phyloP scores from a whole-genome alignment of 2,329 filamentous ascomycete genomes.

The Penicillium sp. region DNA sequence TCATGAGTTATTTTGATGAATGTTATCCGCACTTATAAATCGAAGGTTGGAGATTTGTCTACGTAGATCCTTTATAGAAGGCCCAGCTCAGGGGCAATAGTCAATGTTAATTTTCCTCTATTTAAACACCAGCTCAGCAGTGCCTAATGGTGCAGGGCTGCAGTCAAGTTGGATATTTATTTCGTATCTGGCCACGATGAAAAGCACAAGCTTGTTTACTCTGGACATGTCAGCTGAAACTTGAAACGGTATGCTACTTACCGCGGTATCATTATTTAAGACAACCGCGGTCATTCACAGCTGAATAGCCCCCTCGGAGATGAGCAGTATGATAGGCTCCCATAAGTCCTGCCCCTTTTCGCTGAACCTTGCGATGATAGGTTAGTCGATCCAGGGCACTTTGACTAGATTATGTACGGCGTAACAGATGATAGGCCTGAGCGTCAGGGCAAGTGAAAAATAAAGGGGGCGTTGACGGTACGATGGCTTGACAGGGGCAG shows the following conservation, averaged over 20 bases:
- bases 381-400: no score
- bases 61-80: no score
- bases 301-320: neutral
- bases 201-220: no score
- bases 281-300: neutral
- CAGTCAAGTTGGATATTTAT: no score
- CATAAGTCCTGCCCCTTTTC: neutral
- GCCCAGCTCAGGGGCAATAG: no score
- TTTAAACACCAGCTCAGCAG: no score
- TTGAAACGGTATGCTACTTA: neutral
- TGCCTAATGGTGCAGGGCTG: no score
- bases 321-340: no score
- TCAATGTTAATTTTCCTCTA: no score
- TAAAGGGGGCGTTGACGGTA: neutral
- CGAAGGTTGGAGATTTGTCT: neutral
- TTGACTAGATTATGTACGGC: no score
- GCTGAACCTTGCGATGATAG: neutral
- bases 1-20: neutral
- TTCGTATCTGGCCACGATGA: no score
- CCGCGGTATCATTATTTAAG: neutral
- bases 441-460: neutral
- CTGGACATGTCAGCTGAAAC: no score
- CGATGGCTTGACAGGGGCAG: neutral
- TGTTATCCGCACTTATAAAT: neutral
- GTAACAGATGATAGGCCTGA: neutral